Evolutionary conservation across 345 rosid genomes (phyloP).

Genomic region (Eucalyptus urophylla): DNA sequence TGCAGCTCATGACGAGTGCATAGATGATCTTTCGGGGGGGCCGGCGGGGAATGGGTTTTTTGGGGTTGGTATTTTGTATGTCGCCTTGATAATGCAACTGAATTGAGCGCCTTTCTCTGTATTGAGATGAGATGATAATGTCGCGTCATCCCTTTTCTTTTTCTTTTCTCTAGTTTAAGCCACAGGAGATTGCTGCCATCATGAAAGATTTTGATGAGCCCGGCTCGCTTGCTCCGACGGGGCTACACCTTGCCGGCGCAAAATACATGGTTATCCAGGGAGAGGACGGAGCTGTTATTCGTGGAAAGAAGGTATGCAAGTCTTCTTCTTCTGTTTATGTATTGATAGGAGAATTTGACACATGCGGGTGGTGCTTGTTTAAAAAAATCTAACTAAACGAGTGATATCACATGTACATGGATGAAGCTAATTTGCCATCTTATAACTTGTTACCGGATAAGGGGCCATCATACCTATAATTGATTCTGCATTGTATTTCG

Average conservation of each 20-base stretch:
- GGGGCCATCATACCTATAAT: background rate
- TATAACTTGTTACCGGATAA: background rate
- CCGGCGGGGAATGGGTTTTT: background rate
- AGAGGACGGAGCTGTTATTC: conserved; percentile 58
- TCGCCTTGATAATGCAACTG: background rate
- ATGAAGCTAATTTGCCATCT: background rate
- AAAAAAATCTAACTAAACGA: background rate
- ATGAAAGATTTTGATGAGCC: conserved; percentile 63
- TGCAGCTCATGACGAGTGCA: background rate
- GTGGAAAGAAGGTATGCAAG: conserved; percentile 58
- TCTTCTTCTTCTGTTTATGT: background rate
- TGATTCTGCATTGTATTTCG: background rate
- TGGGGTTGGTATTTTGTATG: background rate
- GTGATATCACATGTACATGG: background rate
- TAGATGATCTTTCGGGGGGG: background rate
- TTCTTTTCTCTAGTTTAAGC: conserved; percentile 28
- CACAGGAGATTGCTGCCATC: conserved; percentile 35
- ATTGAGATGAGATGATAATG: background rate
- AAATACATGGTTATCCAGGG: conserved; percentile 57
- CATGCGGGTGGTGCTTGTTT: background rate
- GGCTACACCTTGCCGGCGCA: conserved; percentile 35
- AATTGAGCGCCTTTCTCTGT: background rate
- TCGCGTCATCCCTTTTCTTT: background rate
- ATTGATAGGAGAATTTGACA: background rate
- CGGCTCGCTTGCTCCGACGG: conserved; percentile 61